Base-by-base conservation (phyloP, 257 asterid genomes). In the Phtheirospermum japonicum region DNA sequence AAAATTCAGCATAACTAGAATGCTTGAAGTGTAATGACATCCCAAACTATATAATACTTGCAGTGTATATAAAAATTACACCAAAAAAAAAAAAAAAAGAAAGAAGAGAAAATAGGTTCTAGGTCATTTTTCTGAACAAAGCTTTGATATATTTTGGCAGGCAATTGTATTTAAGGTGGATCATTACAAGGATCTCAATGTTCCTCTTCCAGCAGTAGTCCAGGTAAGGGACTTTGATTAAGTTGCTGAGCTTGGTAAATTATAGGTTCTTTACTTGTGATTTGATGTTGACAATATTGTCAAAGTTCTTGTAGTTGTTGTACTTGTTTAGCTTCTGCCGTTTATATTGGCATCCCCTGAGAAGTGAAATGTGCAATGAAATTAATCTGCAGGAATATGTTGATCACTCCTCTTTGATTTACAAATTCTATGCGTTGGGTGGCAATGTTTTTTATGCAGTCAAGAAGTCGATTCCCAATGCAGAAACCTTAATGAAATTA, bases 141-240 rank as follows among this genome's bases (percentile, higher is more conserved):
- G 68, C 69, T 36, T 65, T 51, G 19, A 39, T 60, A 46, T 56
- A 59, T 75, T 42, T 23, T 65, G 42, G 77, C 95, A 93, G 99
- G 97, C 96, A 36, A 87, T 93, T 70, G 94, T 80, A 71, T 93
- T 93, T 63, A 82, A 74, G 54, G 67, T 73, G 63, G 85, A 83
- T 49, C 88, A 85, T 48, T 93, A 82, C 89, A 83, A 79, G 75
- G 87, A 80, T 72, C 89, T 89, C 68, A 74, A 67, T 71, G 94
- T 93, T 63, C 99, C 97, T 65, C 94, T 93, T 74, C 99, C 99
- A 52, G 96, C 92, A 17, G 83, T 93, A 53, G 77, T 86, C 70
- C 99, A 92, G 99, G 97, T 89, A 65, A 68, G 73, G 46, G 68
- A 57, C 58, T 60, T 46, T 53, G 42, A 32, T 53, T 48, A 55